Percentiles rank a stretch among this genome's conserved stretches.
Conservation (phyloP, 2,329 filamentous ascomycete species). For the Microcera coccophila region DNA sequence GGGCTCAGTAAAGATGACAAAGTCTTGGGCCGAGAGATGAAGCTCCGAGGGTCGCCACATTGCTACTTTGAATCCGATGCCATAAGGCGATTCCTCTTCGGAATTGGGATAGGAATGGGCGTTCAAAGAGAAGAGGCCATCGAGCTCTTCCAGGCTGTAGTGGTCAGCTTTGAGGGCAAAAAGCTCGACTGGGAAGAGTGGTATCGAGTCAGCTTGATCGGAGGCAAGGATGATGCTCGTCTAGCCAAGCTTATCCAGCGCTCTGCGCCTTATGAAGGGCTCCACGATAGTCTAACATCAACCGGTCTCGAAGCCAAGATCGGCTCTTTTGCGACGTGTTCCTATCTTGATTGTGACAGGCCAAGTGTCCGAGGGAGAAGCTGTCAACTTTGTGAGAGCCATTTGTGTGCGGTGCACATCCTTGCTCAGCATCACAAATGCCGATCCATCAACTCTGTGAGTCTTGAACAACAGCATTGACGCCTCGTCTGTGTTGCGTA, state of each 20-base stretch:
- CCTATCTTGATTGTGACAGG: no score
- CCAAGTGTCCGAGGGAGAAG: no score
- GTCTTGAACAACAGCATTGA: background rate
- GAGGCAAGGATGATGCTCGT: background rate
- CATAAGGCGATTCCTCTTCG: slow-evolving; percentile 19
- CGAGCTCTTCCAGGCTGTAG: slow-evolving; percentile 12
- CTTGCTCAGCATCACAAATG: slow-evolving; percentile 6
- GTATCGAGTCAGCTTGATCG: background rate
- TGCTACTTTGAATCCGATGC: slow-evolving; percentile 16
- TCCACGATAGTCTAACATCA: background rate
- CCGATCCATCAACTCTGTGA: slow-evolving; percentile 1
- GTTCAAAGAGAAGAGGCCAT: slow-evolving; percentile 7
- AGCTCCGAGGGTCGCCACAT: slow-evolving; percentile 3
- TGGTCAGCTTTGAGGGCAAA: slow-evolving; percentile 12
- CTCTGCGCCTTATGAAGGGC: background rate
- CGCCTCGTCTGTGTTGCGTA: no score
- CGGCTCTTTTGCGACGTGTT: slow-evolving; percentile 11
- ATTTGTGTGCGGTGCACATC: slow-evolving; percentile 5
- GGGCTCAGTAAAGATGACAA: no score
- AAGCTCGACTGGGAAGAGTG: slow-evolving; percentile 9
- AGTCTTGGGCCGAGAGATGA: slow-evolving; percentile 2
- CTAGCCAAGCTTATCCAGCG: background rate
- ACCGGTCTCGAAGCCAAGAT: background rate
- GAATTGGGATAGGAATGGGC: slow-evolving; percentile 14
- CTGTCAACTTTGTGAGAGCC: no score